Conservation (phyloP, 2,329 filamentous ascomycete species). For the Talaromyces piceae region DNA sequence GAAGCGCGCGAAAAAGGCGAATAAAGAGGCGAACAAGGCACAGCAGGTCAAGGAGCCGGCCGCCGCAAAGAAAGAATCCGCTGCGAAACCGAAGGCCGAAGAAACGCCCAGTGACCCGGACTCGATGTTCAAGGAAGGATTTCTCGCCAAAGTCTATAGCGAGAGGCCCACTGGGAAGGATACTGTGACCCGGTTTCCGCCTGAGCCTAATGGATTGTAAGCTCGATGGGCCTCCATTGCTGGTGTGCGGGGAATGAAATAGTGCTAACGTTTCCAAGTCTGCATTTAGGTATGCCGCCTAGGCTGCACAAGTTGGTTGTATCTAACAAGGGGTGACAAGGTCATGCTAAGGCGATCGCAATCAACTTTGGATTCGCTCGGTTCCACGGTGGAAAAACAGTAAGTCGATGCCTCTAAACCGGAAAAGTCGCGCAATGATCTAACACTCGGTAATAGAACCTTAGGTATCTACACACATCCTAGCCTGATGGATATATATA, state of each 20-base stretch:
- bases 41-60: not conserved
- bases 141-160: slow-evolving; percentile 64
- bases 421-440: not conserved
- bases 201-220: slow-evolving; percentile 69
- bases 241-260: not conserved
- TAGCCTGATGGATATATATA: not conserved
- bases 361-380: slow-evolving; percentile 94
- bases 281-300: slow-evolving; percentile 7
- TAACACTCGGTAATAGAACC: slow-evolving; percentile 5
- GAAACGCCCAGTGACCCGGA: slow-evolving; percentile 7
- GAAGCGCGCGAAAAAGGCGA: slow-evolving; percentile 33
- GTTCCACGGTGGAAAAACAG: slow-evolving; percentile 59
- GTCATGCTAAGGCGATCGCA: slow-evolving; percentile 93
- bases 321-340: slow-evolving; percentile 25
- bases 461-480: slow-evolving; percentile 2
- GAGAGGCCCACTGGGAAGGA: slow-evolving; percentile 45
- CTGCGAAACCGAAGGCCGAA: slow-evolving; percentile 1
- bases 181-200: slow-evolving; percentile 65
- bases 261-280: not conserved
- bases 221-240: not conserved
- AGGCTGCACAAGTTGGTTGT: not conserved
- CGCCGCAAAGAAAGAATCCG: not conserved
- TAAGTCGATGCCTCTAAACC: not conserved
- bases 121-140: slow-evolving; percentile 72
- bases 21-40: slow-evolving; percentile 3